Percentiles rank a stretch among this genome's conserved stretches.
Conservation (phyloP, 2,329 filamentous ascomycete species). For the Basipetospora sp. region DNA sequence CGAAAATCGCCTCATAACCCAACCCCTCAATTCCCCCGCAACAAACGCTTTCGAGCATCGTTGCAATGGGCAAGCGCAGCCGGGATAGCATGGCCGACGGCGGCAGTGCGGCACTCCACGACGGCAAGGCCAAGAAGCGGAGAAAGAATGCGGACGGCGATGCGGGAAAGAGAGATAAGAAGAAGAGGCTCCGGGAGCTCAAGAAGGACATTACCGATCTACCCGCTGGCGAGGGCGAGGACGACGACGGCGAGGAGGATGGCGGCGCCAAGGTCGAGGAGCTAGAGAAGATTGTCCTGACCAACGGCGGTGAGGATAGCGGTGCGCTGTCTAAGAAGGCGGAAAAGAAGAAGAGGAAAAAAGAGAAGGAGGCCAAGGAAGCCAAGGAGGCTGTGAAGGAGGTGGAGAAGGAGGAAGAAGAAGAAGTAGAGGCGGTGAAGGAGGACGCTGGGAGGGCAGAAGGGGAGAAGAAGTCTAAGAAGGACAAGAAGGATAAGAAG, state of each 20-base stretch:
- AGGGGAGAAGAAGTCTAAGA: slow-evolving; percentile 17
- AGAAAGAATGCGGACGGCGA: slow-evolving; percentile 1
- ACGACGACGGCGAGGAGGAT: background rate
- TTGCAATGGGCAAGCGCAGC: slow-evolving; percentile 6
- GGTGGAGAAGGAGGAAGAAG: background rate
- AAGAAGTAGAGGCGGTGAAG: background rate
- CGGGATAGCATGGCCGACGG: slow-evolving; percentile 2
- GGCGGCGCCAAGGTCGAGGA: background rate
- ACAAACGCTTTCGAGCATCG: no score
- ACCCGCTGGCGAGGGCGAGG: background rate
- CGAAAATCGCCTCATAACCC: no score
- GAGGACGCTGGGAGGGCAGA: slow-evolving; percentile 15
- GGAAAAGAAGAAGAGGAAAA: no score
- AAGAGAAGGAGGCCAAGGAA: background rate
- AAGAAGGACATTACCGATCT: slow-evolving; percentile 5
- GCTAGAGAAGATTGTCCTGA: background rate
- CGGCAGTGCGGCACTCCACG: background rate
- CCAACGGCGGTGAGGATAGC: no score
- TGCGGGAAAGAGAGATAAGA: slow-evolving; percentile 2
- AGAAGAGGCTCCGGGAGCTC: slow-evolving; percentile 4
- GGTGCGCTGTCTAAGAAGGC: no score
- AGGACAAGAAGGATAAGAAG: slow-evolving; percentile 17
- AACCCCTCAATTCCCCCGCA: no score
- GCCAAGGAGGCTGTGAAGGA: background rate
- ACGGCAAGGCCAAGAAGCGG: slow-evolving; percentile 4